phyloP scores from a whole-genome alignment of 257 asterid genomes.

The Solanum chmielewskii region DNA sequence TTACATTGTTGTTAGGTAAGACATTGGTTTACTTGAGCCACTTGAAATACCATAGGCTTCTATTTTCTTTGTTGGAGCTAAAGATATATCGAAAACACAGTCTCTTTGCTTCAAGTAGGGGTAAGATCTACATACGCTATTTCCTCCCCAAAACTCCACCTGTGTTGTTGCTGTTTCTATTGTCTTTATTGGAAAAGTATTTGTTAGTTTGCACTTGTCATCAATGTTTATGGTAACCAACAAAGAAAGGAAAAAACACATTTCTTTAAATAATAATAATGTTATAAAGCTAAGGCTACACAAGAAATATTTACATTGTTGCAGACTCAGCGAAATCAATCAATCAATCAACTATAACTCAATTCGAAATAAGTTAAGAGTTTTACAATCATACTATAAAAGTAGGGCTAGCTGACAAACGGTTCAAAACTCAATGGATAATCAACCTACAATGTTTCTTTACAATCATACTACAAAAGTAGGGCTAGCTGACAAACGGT shows the following conservation, averaged over 20 bases:
- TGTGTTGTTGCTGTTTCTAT: background rate
- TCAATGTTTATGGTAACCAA: background rate
- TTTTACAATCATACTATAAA: background rate
- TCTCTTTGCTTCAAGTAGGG: background rate
- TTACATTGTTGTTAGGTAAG: background rate
- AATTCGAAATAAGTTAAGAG: background rate
- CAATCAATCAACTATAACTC: background rate
- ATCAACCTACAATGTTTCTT: background rate
- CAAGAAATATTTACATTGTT: background rate
- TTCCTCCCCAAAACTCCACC: background rate
- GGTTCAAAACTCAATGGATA: background rate
- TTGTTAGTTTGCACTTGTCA: background rate
- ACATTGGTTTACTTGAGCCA: background rate
- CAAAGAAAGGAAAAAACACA: background rate
- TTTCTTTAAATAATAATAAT: background rate
- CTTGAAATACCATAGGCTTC: background rate
- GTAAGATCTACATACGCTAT: background rate
- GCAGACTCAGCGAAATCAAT: background rate
- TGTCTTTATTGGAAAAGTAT: background rate
- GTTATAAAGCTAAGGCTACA: background rate
- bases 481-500: background rate
- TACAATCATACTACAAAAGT: background rate
- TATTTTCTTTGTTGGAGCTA: background rate
- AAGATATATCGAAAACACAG: background rate
- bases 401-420: background rate